Evolutionary conservation across 768 basidiomycete species (phyloP).

Genomic region (Mycena maculata): DNA sequence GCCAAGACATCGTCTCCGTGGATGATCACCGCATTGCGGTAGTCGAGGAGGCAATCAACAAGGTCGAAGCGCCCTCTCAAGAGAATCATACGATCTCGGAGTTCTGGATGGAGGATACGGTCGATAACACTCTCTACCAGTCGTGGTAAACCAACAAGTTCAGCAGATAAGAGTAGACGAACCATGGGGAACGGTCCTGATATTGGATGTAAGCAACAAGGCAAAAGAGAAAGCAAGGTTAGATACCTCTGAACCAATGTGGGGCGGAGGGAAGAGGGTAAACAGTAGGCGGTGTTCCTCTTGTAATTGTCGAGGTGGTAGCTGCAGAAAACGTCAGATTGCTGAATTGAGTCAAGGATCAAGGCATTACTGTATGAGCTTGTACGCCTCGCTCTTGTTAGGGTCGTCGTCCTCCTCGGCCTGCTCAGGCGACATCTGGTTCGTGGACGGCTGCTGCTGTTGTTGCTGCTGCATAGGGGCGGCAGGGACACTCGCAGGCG

Average conservation of each 20-base stretch:
- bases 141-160: neutral
- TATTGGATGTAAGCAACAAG: slow-evolving; percentile 22
- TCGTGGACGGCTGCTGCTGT: slow-evolving; percentile 36
- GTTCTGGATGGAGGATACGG: slow-evolving; percentile 86
- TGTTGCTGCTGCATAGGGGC: slow-evolving; percentile 48
- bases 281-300: slow-evolving; percentile 85
- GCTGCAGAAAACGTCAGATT: slow-evolving; percentile 49
- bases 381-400: slow-evolving; percentile 82
- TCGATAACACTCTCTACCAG: slow-evolving; percentile 88
- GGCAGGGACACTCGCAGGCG: slow-evolving; percentile 39
- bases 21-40: slow-evolving; percentile 73
- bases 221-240: neutral
- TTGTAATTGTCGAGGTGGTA: slow-evolving; percentile 94
- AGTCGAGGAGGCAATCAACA: slow-evolving; percentile 82
- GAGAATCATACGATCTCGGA: slow-evolving; percentile 92
- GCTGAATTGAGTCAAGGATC: neutral
- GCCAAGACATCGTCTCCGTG: slow-evolving; percentile 95
- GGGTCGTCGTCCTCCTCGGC: slow-evolving; percentile 76
- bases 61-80: slow-evolving; percentile 85
- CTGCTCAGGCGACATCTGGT: slow-evolving; percentile 53
- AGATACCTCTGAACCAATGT: slow-evolving; percentile 85
- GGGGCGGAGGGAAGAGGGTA: slow-evolving; percentile 89
- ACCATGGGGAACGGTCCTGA: slow-evolving; percentile 88
- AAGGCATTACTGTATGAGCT: slow-evolving; percentile 76
- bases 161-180: slow-evolving; percentile 34